A percentile compares a stretch with the other conserved stretches of the same genome.
Evolutionary conservation across 2,329 filamentous ascomycete species (phyloP).

Genomic region (Xylariaceae sp.): DNA sequence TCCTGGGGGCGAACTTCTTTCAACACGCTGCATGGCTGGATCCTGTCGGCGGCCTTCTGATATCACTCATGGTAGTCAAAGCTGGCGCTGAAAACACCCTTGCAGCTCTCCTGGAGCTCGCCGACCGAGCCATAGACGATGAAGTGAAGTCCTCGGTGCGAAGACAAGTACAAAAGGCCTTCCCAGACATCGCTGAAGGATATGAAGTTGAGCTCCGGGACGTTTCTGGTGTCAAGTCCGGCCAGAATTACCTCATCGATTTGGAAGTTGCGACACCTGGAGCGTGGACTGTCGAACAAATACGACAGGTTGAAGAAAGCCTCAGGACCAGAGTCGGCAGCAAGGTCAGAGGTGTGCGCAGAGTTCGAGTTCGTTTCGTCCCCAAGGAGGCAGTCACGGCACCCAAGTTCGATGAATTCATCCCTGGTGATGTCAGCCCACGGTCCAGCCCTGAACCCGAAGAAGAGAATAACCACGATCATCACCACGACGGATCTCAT

Average conservation of each 20-base stretch:
- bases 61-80: slow-evolving; percentile 88
- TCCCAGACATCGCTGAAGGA: slow-evolving; percentile 49
- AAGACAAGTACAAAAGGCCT: slow-evolving; percentile 56
- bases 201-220: slow-evolving; percentile 65
- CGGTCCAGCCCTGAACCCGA: slow-evolving; percentile 57
- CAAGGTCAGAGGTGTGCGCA: slow-evolving; percentile 77
- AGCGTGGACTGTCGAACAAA: slow-evolving; percentile 68
- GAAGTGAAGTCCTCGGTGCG: slow-evolving; percentile 72
- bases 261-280: slow-evolving; percentile 77
- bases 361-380: slow-evolving; percentile 79
- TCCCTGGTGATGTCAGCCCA: slow-evolving; percentile 56
- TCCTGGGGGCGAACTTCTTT: slow-evolving; percentile 82
- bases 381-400: slow-evolving; percentile 54
- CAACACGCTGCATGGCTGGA: slow-evolving; percentile 87
- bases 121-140: slow-evolving; percentile 82
- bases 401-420: slow-evolving; percentile 72
- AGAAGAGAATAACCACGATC: slow-evolving; percentile 42
- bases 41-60: slow-evolving; percentile 85
- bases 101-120: slow-evolving; percentile 76
- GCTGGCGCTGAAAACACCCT: slow-evolving; percentile 84
- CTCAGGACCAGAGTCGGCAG: slow-evolving; percentile 68
- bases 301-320: slow-evolving; percentile 63
- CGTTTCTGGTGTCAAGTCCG: slow-evolving; percentile 87
- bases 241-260: slow-evolving; percentile 93
- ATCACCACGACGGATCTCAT: slow-evolving; percentile 34